These are phyloP conservation scores for Plasmodium blacklocki DNA, from an alignment of 169 alveolate species.

Conservation along the genomic window DNA sequence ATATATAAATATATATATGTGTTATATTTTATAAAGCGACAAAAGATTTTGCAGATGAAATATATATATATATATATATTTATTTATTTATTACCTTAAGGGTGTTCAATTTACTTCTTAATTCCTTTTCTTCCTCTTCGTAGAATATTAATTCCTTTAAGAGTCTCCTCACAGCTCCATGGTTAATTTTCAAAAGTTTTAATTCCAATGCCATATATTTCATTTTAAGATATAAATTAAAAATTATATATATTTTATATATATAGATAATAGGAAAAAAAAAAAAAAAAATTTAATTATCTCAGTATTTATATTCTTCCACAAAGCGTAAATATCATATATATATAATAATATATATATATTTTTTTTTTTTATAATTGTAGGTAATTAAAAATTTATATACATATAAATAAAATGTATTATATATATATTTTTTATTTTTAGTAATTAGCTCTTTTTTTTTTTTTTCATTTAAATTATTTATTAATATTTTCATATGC, in stretches of 20 bases:
- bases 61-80: conserved; percentile 4
- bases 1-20: background rate
- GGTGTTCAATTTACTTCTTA: conserved; percentile 6
- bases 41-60: background rate
- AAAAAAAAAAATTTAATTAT: background rate
- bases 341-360: too few species aligned
- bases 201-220: conserved; percentile 18
- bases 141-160: conserved; percentile 36
- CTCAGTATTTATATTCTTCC: background rate
- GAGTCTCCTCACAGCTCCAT: conserved; percentile 56
- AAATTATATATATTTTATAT: background rate
- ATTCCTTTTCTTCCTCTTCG: conserved; percentile 53
- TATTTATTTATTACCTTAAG: conserved; percentile 24
- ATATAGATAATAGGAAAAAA: background rate
- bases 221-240: conserved; percentile 7
- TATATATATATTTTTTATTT: too few species aligned
- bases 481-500: too few species aligned
- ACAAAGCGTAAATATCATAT: background rate
- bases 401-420: too few species aligned
- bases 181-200: conserved; percentile 34
- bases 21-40: background rate
- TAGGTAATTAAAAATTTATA: background rate
- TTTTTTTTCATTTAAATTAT: too few species aligned
- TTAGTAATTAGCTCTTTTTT: too few species aligned
- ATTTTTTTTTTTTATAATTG: background rate